Conservation (phyloP, 805 yeast species). For the Lachancea fermentati region DNA sequence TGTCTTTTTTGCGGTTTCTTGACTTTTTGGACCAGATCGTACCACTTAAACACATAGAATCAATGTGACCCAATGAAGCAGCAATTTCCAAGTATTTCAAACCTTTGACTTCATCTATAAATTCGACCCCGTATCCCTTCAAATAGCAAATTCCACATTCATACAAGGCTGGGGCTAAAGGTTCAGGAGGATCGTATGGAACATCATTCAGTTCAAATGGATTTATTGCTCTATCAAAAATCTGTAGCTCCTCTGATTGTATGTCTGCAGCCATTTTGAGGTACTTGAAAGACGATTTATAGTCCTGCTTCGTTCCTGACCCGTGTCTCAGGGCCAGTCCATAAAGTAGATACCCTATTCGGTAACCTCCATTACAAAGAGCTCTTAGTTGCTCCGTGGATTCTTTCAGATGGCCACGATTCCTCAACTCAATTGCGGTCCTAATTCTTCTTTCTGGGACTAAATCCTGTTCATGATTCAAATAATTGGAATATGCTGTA, state of each 20-base stretch:
- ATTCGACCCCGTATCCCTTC: conserved; percentile 48
- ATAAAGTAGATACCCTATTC: conserved; percentile 63
- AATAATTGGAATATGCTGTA: no score
- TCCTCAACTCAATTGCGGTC: conserved; percentile 44
- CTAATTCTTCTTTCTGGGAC: conserved; percentile 7
- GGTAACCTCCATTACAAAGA: conserved; percentile 57
- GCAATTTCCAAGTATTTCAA: conserved; percentile 56
- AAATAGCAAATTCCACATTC: conserved; percentile 56
- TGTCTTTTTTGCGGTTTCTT: conserved; percentile 48
- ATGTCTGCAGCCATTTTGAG: conserved; percentile 47
- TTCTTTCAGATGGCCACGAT: conserved; percentile 56
- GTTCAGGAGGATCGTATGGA: conserved; percentile 38
- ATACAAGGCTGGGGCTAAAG: conserved; percentile 46
- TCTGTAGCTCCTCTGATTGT: conserved; percentile 22
- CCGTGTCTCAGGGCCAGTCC: conserved; percentile 65
- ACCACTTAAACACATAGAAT: conserved; percentile 67
- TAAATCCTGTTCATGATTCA: neutral
- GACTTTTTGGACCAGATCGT: conserved; percentile 58
- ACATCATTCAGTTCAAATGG: conserved; percentile 34
- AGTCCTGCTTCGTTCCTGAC: conserved; percentile 58
- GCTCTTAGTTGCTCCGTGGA: conserved; percentile 62
- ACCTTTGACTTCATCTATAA: conserved; percentile 49
- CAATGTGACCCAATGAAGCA: conserved; percentile 60
- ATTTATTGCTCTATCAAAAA: conserved; percentile 24
- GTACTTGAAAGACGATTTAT: conserved; percentile 52